Conservation (phyloP, 352 stramenopile species). For the Phytophthora pisi region DNA sequence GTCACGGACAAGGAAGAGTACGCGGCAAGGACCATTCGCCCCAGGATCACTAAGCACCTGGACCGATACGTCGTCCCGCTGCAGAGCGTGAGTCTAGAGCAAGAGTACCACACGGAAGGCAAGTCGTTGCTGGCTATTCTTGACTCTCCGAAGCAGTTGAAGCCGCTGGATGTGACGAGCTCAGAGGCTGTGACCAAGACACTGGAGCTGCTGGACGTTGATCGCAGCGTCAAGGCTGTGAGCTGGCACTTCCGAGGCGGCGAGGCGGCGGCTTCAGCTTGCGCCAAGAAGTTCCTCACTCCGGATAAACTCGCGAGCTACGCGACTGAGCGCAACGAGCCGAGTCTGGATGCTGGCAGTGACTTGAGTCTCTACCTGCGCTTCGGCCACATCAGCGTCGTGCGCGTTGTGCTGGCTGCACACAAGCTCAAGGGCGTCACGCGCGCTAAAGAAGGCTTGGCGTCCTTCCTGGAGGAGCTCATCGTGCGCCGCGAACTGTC, state of each 20-base stretch:
- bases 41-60: conserved; percentile 95
- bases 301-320: conserved; percentile 74
- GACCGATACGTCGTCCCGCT: conserved; percentile 84
- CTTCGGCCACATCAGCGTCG: conserved; percentile 89
- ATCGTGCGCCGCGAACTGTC: conserved; percentile 97
- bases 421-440: conserved; percentile 75
- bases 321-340: conserved; percentile 93
- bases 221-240: conserved; percentile 63
- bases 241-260: conserved; percentile 68
- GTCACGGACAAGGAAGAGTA: conserved; percentile 96
- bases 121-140: conserved; percentile 36
- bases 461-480: conserved; percentile 97
- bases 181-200: conserved; percentile 34
- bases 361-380: conserved; percentile 95
- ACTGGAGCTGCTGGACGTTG: conserved; percentile 62
- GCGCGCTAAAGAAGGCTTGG: conserved; percentile 71
- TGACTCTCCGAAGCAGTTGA: conserved; percentile 23
- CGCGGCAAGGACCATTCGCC: conserved; percentile 97
- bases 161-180: conserved; percentile 52
- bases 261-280: conserved; percentile 61
- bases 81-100: conserved; percentile 40
- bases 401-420: conserved; percentile 64
- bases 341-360: conserved; percentile 91
- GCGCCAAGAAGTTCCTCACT: conserved; percentile 89
- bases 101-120: conserved; percentile 31